Conservation (phyloP, 2,329 filamentous ascomycete genomes). For the Raffaelea albimanens region DNA sequence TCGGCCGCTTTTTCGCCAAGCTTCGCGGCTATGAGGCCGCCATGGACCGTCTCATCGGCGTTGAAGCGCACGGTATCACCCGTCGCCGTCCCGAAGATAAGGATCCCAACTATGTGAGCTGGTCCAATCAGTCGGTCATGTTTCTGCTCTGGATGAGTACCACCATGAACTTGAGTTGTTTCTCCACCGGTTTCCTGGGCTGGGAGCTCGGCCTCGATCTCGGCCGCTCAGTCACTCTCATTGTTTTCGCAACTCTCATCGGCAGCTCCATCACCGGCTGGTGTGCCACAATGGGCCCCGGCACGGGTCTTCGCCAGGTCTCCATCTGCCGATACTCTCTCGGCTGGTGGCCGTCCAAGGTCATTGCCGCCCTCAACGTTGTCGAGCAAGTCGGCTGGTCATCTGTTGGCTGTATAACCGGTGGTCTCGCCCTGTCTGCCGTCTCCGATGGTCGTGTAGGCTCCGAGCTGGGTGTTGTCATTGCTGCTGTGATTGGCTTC, state of each 20-base stretch:
- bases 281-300: conserved; percentile 40
- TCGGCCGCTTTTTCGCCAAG: conserved; percentile 21
- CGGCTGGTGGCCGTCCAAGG: conserved; percentile 40
- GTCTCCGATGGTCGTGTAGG: conserved; percentile 33
- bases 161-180: conserved; percentile 41
- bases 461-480: conserved; percentile 41
- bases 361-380: conserved; percentile 40
- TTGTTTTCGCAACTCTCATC: conserved; percentile 35
- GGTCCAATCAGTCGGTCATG: conserved; percentile 36
- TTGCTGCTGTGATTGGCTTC: conserved; percentile 38
- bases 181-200: conserved; percentile 41
- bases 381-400: conserved; percentile 41
- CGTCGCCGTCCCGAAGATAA: conserved; percentile 35
- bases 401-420: conserved; percentile 40
- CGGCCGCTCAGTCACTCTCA: conserved; percentile 31
- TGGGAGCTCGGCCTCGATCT: conserved; percentile 37
- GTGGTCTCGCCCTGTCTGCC: conserved; percentile 37
- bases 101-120: conserved; percentile 24
- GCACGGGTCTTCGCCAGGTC: conserved; percentile 40
- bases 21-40: conserved; percentile 31
- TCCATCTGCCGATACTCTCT: conserved; percentile 39
- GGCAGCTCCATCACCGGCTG: conserved; percentile 33
- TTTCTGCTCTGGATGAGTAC: conserved; percentile 41
- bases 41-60: conserved; percentile 35
- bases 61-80: conserved; percentile 36